Percentiles rank a stretch among this genome's conserved stretches.
Evolutionary conservation across 306 rosid species (phyloP).

Genomic region (Comarum palustre): DNA sequence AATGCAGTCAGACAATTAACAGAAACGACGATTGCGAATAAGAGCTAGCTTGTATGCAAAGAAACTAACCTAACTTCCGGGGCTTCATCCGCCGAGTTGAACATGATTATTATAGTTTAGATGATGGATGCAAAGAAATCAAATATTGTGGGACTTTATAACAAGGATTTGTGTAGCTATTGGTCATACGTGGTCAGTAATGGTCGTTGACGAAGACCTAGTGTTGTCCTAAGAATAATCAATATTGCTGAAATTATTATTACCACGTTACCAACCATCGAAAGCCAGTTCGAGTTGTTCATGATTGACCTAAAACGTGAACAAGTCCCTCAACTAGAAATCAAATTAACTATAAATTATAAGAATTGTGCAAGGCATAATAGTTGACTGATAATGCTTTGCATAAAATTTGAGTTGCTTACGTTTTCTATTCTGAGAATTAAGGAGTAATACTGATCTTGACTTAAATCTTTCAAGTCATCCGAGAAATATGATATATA

Average conservation of each 20-base stretch:
- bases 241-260: neutral
- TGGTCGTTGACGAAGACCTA: neutral
- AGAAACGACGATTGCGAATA: too few relatives aligned
- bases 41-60: neutral
- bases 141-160: too few relatives aligned
- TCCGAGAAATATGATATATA: too few relatives aligned
- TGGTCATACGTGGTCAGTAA: neutral
- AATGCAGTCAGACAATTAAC: neutral
- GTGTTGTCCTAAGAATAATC: neutral
- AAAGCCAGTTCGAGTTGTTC: neutral
- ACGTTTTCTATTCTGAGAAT: too few relatives aligned
- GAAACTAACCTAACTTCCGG: constrained; percentile 2
- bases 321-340: neutral
- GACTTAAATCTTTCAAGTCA: too few relatives aligned
- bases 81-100: neutral
- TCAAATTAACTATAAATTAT: neutral
- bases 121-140: neutral
- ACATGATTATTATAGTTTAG: neutral
- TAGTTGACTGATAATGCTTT: neutral
- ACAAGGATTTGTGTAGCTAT: neutral
- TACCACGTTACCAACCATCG: neutral
- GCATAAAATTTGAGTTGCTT: too few relatives aligned
- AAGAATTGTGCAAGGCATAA: neutral
- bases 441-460: too few relatives aligned
- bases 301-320: too few relatives aligned